Evolutionary conservation across 2,329 filamentous ascomycete species (phyloP).

Genomic region (Coniochaeta ligniaria): DNA sequence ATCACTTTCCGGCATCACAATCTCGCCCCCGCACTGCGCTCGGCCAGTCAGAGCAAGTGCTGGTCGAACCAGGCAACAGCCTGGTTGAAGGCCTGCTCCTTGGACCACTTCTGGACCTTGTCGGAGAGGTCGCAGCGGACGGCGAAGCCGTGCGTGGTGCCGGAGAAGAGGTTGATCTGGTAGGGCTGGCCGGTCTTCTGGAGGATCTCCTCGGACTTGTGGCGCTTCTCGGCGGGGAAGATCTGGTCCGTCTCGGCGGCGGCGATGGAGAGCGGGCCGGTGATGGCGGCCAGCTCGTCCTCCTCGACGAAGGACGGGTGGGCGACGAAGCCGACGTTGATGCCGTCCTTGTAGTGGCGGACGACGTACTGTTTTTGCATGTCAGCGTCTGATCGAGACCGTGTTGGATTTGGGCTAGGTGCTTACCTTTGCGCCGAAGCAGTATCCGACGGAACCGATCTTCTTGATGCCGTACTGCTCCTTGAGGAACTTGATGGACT

Average conservation of each 20-base stretch:
- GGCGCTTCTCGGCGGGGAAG: conserved; percentile 56
- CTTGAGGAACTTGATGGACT: conserved; percentile 50
- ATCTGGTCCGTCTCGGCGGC: conserved; percentile 58
- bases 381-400: too few relatives aligned
- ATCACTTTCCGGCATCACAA: neutral
- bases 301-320: conserved; percentile 70
- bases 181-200: conserved; percentile 51
- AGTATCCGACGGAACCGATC: conserved; percentile 63
- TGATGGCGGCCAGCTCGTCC: conserved; percentile 58
- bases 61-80: conserved; percentile 71
- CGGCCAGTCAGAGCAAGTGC: conserved; percentile 32
- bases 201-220: conserved; percentile 59
- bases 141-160: conserved; percentile 67
- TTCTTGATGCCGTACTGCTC: conserved; percentile 47
- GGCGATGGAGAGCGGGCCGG: conserved; percentile 62
- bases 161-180: conserved; percentile 71
- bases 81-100: conserved; percentile 76
- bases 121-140: conserved; percentile 58
- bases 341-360: conserved; percentile 55
- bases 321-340: conserved; percentile 66
- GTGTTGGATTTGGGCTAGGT: too few relatives aligned
- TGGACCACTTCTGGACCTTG: conserved; percentile 57
- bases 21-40: neutral
- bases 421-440: conserved; percentile 65
- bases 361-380: conserved; percentile 61